Evolutionary conservation across 352 stramenopile genomes (phyloP).

Genomic region (Phytophthora sansomeana): DNA sequence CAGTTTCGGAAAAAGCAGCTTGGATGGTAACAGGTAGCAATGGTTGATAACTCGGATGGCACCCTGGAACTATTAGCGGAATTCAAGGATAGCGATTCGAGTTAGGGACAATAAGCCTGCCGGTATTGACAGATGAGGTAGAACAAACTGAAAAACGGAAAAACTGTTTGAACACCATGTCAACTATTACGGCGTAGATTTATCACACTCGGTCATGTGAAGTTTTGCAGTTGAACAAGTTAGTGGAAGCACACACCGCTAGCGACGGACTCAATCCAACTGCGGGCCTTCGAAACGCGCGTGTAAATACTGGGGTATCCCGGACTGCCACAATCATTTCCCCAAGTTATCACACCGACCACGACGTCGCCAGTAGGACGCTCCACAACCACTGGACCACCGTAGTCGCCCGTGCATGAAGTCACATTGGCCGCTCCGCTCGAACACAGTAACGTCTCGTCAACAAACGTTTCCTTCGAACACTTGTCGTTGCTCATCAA

Average conservation of each 20-base stretch:
- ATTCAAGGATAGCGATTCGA: no score
- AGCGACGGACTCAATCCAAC: conserved; percentile 38
- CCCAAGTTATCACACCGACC: conserved; percentile 60
- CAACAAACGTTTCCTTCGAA: conserved; percentile 21
- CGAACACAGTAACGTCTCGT: conserved; percentile 52
- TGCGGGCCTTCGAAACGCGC: conserved; percentile 42
- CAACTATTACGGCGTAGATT: background rate
- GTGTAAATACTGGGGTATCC: conserved; percentile 58
- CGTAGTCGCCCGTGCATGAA: conserved; percentile 63
- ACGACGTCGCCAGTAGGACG: conserved; percentile 24
- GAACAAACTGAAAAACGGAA: no score
- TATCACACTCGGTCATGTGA: background rate
- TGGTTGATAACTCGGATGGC: no score
- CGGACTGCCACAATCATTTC: conserved; percentile 45
- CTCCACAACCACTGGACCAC: conserved; percentile 45
- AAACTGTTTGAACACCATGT: no score
- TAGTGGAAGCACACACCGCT: conserved; percentile 20
- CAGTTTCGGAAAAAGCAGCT: no score
- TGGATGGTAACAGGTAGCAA: no score
- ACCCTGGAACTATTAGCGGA: no score
- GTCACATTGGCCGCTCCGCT: conserved; percentile 35
- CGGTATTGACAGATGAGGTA: no score
- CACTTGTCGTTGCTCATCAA: conserved; percentile 44
- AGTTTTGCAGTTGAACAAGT: background rate
- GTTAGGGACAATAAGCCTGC: no score